These are phyloP conservation scores for Trametes versicolor DNA, from an alignment of 1,284 basidiomycete species.

Conservation along the genomic window DNA sequence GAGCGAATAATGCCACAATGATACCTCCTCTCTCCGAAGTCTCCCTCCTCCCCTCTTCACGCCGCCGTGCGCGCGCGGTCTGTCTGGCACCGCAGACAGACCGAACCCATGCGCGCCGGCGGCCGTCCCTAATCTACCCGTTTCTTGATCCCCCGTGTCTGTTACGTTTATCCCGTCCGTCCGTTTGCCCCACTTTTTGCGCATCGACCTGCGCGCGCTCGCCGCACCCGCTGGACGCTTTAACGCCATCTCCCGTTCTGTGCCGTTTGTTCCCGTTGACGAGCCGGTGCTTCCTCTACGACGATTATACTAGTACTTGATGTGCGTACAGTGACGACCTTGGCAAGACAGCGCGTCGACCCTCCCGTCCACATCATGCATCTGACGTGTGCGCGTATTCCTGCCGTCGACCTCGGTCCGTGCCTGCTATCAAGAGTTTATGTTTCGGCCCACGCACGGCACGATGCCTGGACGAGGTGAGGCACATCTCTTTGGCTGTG, in stretches of 20 bases:
- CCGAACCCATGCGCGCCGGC: background rate
- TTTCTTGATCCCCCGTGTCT: background rate
- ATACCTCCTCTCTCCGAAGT: constrained; percentile 32
- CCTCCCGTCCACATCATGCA: constrained; percentile 10
- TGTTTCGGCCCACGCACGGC: background rate
- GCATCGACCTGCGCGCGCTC: constrained; percentile 15
- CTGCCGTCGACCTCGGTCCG: background rate
- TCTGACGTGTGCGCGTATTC: background rate
- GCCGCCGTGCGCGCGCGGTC: background rate
- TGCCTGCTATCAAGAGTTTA: background rate
- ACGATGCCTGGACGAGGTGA: background rate
- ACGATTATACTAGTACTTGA: constrained; percentile 27
- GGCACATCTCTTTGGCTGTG: constrained; percentile 9
- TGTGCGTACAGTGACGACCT: constrained; percentile 32
- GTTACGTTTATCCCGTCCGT: constrained; percentile 10
- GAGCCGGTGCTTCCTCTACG: constrained; percentile 24
- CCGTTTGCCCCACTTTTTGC: constrained; percentile 18
- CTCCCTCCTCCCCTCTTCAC: constrained; percentile 2
- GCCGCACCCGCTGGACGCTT: constrained; percentile 38
- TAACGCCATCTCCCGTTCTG: constrained; percentile 27
- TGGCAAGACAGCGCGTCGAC: constrained; percentile 37
- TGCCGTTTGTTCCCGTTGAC: constrained; percentile 22
- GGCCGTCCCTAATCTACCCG: background rate
- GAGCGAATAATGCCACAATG: constrained; percentile 35
- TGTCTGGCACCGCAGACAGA: background rate